Percentiles rank a stretch among this genome's conserved stretches.
These are phyloP conservation scores for Lentinula boryana DNA, from an alignment of 768 basidiomycete genomes.

Conservation along the genomic window DNA sequence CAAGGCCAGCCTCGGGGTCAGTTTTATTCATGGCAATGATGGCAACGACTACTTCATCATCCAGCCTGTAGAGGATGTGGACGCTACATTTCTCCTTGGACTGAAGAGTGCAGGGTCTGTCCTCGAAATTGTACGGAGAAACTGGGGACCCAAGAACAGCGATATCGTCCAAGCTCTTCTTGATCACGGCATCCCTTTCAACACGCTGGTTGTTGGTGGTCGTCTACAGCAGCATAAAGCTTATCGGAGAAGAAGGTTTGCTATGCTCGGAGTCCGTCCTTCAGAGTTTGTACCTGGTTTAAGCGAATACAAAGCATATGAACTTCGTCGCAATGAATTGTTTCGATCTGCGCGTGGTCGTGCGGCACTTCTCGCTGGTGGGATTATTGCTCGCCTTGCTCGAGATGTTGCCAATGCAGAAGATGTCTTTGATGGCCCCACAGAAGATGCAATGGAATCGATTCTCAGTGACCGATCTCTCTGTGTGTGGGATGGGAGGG, in stretches of 20 bases:
- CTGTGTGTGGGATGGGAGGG: neutral
- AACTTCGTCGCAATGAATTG: neutral
- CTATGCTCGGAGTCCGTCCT: neutral
- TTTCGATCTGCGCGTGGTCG: neutral
- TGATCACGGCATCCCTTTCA: neutral
- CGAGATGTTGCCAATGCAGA: neutral
- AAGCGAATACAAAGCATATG: neutral
- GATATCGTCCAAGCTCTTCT: neutral
- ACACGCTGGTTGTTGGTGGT: neutral
- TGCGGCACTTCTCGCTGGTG: neutral
- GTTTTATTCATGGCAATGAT: too few relatives aligned
- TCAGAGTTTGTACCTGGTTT: neutral
- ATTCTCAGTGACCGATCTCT: neutral
- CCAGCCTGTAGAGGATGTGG: neutral
- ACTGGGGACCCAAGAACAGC: neutral
- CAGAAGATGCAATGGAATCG: neutral
- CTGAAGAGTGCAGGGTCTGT: neutral
- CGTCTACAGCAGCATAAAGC: neutral
- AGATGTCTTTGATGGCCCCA: neutral
- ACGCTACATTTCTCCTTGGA: neutral
- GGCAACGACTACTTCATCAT: constrained; percentile 23
- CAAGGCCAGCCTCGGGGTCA: too few relatives aligned
- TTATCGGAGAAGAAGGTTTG: too few relatives aligned
- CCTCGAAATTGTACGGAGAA: neutral
- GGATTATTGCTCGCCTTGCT: neutral